These are phyloP conservation scores for Polytrichum commune DNA, from an alignment of 225 moss, liverwort and hornwort genomes.

Conservation along the genomic window DNA sequence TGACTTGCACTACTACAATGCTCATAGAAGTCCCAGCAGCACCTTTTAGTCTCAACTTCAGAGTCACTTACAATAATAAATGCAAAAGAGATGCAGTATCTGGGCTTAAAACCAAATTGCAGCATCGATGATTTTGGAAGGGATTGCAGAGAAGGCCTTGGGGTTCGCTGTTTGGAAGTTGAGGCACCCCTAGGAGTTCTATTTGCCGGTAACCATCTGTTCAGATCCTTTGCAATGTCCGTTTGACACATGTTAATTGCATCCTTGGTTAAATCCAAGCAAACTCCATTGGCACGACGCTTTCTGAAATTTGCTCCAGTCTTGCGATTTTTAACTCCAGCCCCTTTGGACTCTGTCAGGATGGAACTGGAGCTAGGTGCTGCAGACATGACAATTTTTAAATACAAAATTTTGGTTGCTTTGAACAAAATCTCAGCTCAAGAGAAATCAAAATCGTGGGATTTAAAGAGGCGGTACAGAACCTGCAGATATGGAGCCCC, in stretches of 20 bases:
- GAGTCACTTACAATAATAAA: slow-evolving; percentile 5
- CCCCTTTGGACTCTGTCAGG: no score
- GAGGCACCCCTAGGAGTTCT: background rate
- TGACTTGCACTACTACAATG: no score
- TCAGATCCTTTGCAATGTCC: slow-evolving; percentile 5
- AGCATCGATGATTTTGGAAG: background rate
- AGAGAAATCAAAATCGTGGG: background rate
- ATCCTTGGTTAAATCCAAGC: slow-evolving; percentile 3
- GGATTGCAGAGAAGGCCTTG: slow-evolving; percentile 1
- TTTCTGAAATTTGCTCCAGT: slow-evolving; percentile 3
- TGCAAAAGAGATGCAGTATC: background rate
- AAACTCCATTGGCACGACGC: slow-evolving; percentile 1
- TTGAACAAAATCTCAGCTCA: background rate
- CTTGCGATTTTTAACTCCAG: no score
- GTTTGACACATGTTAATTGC: background rate
- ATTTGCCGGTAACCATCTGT: background rate
- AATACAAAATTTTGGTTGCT: background rate
- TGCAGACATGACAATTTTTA: background rate
- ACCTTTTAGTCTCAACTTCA: background rate
- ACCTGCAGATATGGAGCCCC: background rate
- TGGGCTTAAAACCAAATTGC: slow-evolving; percentile 1
- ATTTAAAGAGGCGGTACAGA: background rate
- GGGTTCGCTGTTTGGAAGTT: background rate
- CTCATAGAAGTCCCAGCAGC: no score
- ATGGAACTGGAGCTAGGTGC: background rate